Conservation (phyloP, 1,284 basidiomycete species). For the Boletus sp. region DNA sequence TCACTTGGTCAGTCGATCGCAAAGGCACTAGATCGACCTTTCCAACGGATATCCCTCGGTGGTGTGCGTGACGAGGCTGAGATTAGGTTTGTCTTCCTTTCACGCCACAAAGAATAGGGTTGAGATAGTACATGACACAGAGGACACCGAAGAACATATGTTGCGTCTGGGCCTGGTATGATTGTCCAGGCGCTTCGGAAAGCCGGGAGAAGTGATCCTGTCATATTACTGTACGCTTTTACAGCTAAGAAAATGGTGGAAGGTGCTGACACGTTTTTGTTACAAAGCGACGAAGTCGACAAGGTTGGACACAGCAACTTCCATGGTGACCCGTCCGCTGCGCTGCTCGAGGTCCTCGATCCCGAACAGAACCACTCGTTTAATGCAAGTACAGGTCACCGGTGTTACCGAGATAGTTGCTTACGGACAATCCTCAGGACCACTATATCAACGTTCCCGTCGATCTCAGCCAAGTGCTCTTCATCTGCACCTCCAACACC, state of each 20-base stretch:
- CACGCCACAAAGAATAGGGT: background rate
- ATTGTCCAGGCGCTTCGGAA: conserved; percentile 90
- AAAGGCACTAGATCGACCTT: conserved; percentile 79
- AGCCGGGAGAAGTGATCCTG: conserved; percentile 79
- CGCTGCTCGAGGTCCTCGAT: conserved; percentile 87
- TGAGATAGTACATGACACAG: conserved; percentile 34
- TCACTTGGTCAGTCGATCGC: conserved; percentile 88
- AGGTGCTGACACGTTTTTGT: conserved; percentile 33
- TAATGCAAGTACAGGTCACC: conserved; percentile 51
- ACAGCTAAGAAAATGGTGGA: conserved; percentile 6
- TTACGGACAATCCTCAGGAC: conserved; percentile 53
- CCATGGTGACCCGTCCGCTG: conserved; percentile 89
- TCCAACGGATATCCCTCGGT: conserved; percentile 92
- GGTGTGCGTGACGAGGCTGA: conserved; percentile 92
- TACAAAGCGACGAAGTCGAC: conserved; percentile 77
- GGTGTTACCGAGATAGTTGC: background rate
- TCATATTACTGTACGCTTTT: conserved; percentile 71
- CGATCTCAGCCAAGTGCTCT: conserved; percentile 85
- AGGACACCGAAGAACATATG: conserved; percentile 90
- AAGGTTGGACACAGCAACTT: conserved; percentile 86
- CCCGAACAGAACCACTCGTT: conserved; percentile 92
- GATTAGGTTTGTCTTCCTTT: conserved; percentile 50
- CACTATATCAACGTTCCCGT: conserved; percentile 92
- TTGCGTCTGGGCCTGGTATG: conserved; percentile 83
- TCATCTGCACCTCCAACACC: conserved; percentile 88